phyloP scores from a whole-genome alignment of 2,329 filamentous ascomycete genomes.

The Epichloe baconii region DNA sequence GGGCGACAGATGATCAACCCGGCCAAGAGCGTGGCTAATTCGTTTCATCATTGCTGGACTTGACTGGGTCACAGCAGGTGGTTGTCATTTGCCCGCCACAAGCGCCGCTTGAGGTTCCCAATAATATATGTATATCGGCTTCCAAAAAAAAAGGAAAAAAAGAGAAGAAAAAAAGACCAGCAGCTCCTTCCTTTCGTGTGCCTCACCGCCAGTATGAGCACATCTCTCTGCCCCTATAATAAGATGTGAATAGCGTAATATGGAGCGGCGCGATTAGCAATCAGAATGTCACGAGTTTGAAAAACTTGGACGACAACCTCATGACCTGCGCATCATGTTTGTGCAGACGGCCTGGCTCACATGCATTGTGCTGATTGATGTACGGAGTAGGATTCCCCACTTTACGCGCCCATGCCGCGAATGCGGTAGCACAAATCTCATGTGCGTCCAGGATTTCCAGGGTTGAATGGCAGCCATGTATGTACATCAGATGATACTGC shows the following conservation, averaged over 20 bases:
- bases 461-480: background rate
- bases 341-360: background rate
- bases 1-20: background rate
- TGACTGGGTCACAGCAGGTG: background rate
- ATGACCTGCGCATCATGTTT: background rate
- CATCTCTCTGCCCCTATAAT: background rate
- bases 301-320: background rate
- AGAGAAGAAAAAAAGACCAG: no score
- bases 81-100: background rate
- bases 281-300: background rate
- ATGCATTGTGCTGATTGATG: no score
- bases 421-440: constrained; percentile 2
- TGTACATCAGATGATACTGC: no score
- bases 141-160: no score
- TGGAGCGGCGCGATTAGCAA: no score
- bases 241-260: background rate
- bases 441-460: background rate
- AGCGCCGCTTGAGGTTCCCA: background rate
- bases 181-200: background rate
- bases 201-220: background rate
- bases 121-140: no score
- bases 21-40: background rate
- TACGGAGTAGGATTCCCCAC: background rate
- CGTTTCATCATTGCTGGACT: no score
- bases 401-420: constrained; percentile 7